Conservation (phyloP, 176 grass and related monocot genomes). For the Calamus simplicifolius region DNA sequence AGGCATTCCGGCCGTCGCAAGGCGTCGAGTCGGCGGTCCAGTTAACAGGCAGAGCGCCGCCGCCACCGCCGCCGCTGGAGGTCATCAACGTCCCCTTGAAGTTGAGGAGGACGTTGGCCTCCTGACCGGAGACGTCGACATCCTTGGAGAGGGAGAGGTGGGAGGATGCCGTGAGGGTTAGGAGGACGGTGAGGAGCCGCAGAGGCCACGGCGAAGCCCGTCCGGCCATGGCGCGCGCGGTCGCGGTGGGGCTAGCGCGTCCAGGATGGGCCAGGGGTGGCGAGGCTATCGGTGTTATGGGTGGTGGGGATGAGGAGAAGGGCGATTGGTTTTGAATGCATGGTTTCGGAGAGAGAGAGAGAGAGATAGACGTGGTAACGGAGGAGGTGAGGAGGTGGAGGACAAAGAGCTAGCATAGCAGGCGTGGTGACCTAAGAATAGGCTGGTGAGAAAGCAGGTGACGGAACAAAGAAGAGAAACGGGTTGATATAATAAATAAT, state of each 20-base stretch:
- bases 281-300: background rate
- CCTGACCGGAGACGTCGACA: background rate
- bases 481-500: background rate
- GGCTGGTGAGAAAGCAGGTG: background rate
- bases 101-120: conserved; percentile 23
- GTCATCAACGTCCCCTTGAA: conserved; percentile 38
- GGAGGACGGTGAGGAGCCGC: background rate
- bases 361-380: conserved; percentile 16
- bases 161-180: conserved; percentile 14
- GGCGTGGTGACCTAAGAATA: conserved; percentile 50
- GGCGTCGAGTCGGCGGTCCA: conserved; percentile 20
- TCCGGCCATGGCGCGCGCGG: conserved; percentile 55
- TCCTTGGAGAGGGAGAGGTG: conserved; percentile 1
- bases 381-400: conserved; percentile 4
- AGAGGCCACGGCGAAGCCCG: conserved; percentile 21
- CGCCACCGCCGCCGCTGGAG: conserved; percentile 1
- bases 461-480: background rate
- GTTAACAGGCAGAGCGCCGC: background rate
- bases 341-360: conserved; percentile 14
- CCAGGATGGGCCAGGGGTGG: conserved; percentile 9
- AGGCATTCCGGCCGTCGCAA: background rate
- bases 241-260: background rate
- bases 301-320: conserved; percentile 13
- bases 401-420: conserved; percentile 20
- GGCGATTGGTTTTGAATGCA: conserved; percentile 15